These are phyloP conservation scores for Lepidium sativum DNA, from an alignment of 345 rosid genomes.

Conservation along the genomic window DNA sequence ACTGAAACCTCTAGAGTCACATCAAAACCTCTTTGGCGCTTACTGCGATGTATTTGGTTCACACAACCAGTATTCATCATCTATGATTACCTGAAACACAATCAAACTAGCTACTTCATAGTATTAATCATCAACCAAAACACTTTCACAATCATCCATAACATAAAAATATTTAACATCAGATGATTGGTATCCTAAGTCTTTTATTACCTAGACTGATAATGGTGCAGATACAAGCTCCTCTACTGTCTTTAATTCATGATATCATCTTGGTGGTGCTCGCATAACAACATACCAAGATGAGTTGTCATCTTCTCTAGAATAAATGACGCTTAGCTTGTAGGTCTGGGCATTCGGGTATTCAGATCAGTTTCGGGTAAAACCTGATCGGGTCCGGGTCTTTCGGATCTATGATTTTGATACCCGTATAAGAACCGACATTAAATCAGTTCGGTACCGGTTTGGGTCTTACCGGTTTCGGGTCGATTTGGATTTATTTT, in stretches of 20 bases:
- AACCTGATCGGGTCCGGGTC: too few relatives aligned
- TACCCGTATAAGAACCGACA: too few relatives aligned
- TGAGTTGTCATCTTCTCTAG: not conserved
- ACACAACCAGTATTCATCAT: not conserved
- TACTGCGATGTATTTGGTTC: not conserved
- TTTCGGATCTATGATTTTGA: too few relatives aligned
- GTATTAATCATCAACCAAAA: not conserved
- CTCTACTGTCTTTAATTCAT: not conserved
- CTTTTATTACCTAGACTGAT: not conserved
- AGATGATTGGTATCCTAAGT: not conserved
- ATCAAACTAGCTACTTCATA: not conserved
- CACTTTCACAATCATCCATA: not conserved
- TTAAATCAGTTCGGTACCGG: too few relatives aligned
- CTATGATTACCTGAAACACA: not conserved
- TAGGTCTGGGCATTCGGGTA: too few relatives aligned
- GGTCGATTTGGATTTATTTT: too few relatives aligned
- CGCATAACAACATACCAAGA: not conserved
- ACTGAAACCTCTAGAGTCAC: not conserved
- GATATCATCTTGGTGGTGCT: not conserved
- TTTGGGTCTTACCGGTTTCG: too few relatives aligned
- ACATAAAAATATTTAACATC: not conserved
- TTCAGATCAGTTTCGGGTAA: too few relatives aligned
- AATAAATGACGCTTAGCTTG: not conserved
- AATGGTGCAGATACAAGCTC: not conserved
- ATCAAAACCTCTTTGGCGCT: not conserved